Evolutionary conservation across 495 filamentous ascomycete genomes (phyloP).

Genomic region (Podospora comata): DNA sequence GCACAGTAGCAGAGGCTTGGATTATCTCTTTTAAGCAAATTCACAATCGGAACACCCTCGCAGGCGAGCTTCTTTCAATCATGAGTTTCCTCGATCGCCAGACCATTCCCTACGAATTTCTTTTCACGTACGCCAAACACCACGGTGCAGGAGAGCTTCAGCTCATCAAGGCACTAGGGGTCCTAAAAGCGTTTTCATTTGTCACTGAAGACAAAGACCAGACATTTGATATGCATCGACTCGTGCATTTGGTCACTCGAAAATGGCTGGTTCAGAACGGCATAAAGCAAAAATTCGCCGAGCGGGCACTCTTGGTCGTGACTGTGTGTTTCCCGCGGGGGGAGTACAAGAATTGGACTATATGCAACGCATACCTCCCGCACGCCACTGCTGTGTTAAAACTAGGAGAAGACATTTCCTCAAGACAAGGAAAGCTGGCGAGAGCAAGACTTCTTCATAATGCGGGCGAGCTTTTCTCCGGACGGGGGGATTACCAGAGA

Average conservation of each 20-base stretch:
- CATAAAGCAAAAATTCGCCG: constrained; percentile 27
- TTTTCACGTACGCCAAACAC: constrained; percentile 25
- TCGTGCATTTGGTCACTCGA: constrained; percentile 46
- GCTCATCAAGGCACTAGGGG: constrained; percentile 37
- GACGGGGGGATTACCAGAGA: constrained; percentile 25
- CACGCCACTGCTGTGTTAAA: constrained; percentile 38
- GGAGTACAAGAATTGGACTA: constrained; percentile 33
- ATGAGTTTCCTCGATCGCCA: constrained; percentile 45
- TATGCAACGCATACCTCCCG: constrained; percentile 37
- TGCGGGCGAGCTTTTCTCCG: neutral
- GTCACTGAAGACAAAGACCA: constrained; percentile 26
- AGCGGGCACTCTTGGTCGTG: constrained; percentile 33
- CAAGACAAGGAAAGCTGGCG: constrained; percentile 14
- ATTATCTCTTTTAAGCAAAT: constrained; percentile 45
- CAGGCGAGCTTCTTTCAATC: constrained; percentile 44
- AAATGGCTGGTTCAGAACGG: constrained; percentile 39
- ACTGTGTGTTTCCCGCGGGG: constrained; percentile 36
- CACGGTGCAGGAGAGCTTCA: constrained; percentile 21
- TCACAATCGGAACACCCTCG: constrained; percentile 33
- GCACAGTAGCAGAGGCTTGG: constrained; percentile 37
- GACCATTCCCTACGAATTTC: constrained; percentile 38
- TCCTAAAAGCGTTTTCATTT: constrained; percentile 43
- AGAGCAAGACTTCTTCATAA: constrained; percentile 8
- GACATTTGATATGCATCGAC: constrained; percentile 41
- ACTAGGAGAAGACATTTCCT: constrained; percentile 5